Conservation (phyloP, 331 rosid genomes). For the Stylosanthes scabra region DNA sequence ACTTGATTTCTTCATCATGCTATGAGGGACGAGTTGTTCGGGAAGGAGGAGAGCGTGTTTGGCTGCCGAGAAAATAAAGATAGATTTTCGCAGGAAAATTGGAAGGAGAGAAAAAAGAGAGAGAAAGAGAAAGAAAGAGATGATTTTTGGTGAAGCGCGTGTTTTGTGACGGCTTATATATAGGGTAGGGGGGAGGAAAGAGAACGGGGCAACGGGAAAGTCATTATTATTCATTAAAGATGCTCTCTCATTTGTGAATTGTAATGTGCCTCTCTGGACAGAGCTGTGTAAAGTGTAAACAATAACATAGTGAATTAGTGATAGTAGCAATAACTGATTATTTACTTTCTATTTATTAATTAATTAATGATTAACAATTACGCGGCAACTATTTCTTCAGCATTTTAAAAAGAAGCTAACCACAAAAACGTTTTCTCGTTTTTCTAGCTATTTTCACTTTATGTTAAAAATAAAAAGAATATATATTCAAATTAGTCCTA, state of each 20-base stretch:
- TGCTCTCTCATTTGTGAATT: neutral
- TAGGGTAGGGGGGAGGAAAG: neutral
- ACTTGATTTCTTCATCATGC: slow-evolving; percentile 59
- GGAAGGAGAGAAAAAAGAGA: slow-evolving; percentile 13
- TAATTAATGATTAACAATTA: slow-evolving; percentile 6
- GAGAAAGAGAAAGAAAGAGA: neutral
- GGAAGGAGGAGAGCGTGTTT: slow-evolving; percentile 3
- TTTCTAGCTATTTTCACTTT: too few species aligned
- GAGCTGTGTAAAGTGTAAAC: too few species aligned
- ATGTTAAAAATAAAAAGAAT: too few species aligned
- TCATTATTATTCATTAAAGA: neutral
- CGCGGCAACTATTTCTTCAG: slow-evolving; percentile 54
- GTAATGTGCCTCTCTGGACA: neutral
- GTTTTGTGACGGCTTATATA: slow-evolving; percentile 45
- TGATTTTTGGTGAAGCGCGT: neutral
- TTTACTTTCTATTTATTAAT: too few species aligned
- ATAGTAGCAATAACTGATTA: too few species aligned
- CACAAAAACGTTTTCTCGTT: too few species aligned
- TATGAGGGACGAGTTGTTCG: neutral
- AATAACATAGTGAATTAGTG: too few species aligned
- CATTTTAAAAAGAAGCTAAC: too few species aligned
- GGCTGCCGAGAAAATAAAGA: slow-evolving; percentile 31
- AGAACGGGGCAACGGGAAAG: neutral
- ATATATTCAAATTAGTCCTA: too few species aligned
- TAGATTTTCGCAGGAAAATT: slow-evolving; percentile 17